A percentile compares a stretch with the other conserved stretches of the same genome.
These are phyloP conservation scores for Globisporangium megalacanthum DNA, from an alignment of 352 stramenopile species.

Conservation along the genomic window DNA sequence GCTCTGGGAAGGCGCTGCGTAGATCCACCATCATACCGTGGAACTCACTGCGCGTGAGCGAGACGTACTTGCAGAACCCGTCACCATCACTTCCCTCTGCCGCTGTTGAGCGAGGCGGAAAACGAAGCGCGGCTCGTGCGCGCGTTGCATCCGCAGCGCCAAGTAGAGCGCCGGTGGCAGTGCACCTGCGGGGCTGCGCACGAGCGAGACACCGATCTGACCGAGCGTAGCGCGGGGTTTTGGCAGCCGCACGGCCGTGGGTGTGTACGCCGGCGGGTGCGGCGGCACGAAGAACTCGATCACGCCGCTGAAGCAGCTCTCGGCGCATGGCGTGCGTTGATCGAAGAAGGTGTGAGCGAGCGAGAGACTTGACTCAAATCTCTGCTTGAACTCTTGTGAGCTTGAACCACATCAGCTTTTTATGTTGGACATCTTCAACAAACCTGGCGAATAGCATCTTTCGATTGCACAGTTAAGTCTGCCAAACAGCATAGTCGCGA, in stretches of 20 bases:
- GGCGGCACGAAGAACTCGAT: conserved; percentile 24
- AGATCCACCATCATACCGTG: conserved; percentile 13
- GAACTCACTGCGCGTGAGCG: conserved; percentile 15
- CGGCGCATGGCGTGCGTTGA: conserved; percentile 3
- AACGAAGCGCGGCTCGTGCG: conserved; percentile 4
- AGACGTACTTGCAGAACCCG: conserved; percentile 15
- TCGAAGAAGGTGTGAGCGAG: too few relatives aligned
- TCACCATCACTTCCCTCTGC: conserved; percentile 1
- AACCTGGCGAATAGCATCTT: too few relatives aligned
- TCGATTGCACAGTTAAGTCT: too few relatives aligned
- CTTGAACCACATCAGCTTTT: too few relatives aligned
- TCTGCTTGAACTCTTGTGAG: too few relatives aligned
- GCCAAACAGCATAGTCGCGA: too few relatives aligned
- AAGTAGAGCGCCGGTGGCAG: neutral
- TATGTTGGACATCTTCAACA: too few relatives aligned
- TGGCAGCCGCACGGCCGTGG: conserved; percentile 15
- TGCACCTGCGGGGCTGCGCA: neutral
- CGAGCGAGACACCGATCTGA: conserved; percentile 17
- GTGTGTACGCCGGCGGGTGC: conserved; percentile 16
- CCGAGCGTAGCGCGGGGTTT: conserved; percentile 1
- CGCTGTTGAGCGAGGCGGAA: conserved; percentile 9
- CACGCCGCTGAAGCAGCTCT: conserved; percentile 19
- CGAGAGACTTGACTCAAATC: too few relatives aligned
- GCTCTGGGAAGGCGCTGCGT: conserved; percentile 11
- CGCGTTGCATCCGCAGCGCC: neutral